A percentile compares a stretch with the other conserved stretches of the same genome.
These are phyloP conservation scores for Gossypium mustelinum DNA, from an alignment of 345 rosid genomes.

Conservation along the genomic window DNA sequence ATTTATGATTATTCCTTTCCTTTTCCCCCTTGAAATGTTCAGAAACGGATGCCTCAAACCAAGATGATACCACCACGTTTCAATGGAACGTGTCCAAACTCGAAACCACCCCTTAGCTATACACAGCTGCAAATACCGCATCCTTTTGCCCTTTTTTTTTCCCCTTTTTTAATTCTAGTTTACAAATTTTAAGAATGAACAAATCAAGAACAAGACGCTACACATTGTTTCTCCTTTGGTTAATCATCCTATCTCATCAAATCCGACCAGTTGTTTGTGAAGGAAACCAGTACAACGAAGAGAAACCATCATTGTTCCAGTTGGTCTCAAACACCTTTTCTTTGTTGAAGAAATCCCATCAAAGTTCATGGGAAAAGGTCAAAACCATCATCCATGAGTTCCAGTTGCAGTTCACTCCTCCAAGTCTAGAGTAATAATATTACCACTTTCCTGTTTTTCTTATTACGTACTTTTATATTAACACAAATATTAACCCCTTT, in stretches of 20 bases:
- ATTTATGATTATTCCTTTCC: too few relatives aligned
- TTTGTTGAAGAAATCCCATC: constrained; percentile 34
- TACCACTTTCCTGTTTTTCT: too few relatives aligned
- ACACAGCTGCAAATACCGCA: not conserved
- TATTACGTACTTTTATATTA: not conserved
- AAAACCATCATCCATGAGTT: constrained; percentile 38
- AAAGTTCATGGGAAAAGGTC: constrained; percentile 54
- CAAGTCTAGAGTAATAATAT: constrained; percentile 50
- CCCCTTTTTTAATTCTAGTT: not conserved
- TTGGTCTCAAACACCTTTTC: constrained; percentile 24
- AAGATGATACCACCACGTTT: not conserved
- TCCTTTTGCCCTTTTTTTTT: not conserved
- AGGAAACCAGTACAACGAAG: constrained; percentile 19
- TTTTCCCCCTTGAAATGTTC: not conserved
- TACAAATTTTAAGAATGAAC: constrained; percentile 18
- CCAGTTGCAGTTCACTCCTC: constrained; percentile 49
- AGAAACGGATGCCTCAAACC: not conserved
- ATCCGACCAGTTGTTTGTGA: constrained; percentile 15
- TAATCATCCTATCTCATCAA: constrained; percentile 23
- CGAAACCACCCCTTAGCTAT: not conserved
- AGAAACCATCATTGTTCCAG: constrained; percentile 34
- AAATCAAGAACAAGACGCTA: constrained; percentile 16
- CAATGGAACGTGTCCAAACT: not conserved
- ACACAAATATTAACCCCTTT: too few relatives aligned
- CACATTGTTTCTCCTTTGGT: constrained; percentile 15